Evolutionary conservation across 306 rosid species (phyloP).

Genomic region (Alnus rubra): DNA sequence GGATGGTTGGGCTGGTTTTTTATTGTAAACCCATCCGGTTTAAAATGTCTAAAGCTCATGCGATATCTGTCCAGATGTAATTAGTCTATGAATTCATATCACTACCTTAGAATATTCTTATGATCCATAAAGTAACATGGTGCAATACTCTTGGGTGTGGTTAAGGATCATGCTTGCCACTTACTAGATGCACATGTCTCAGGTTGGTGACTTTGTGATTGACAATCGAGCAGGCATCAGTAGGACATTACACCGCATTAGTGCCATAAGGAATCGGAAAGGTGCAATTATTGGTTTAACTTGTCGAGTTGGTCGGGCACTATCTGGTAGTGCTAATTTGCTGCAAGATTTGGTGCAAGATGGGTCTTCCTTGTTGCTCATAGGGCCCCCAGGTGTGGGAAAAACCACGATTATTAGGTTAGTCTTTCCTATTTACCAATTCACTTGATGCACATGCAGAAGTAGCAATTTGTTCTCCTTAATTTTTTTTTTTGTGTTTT

Average conservation of each 20-base stretch:
- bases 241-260: constrained; percentile 88
- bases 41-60: neutral
- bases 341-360: constrained; percentile 84
- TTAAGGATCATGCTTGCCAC: constrained; percentile 18
- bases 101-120: neutral
- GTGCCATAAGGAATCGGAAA: constrained; percentile 92
- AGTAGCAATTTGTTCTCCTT: neutral
- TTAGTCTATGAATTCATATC: neutral
- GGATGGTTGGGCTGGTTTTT: neutral
- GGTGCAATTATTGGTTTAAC: constrained; percentile 88
- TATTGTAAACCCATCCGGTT: neutral
- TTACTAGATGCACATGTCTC: constrained; percentile 35
- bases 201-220: constrained; percentile 91
- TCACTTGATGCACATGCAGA: constrained; percentile 10
- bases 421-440: constrained; percentile 25
- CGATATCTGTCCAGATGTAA: neutral
- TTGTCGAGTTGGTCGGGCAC: constrained; percentile 93
- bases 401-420: constrained; percentile 94
- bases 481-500: neutral
- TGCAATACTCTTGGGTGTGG: neutral
- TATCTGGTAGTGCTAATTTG: constrained; percentile 82
- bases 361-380: constrained; percentile 88
- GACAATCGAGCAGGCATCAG: constrained; percentile 97
- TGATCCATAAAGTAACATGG: neutral
- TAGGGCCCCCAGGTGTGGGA: constrained; percentile 98